Conservation (phyloP, 805 yeast species). For the Tetrapisispora pingtungensis region DNA sequence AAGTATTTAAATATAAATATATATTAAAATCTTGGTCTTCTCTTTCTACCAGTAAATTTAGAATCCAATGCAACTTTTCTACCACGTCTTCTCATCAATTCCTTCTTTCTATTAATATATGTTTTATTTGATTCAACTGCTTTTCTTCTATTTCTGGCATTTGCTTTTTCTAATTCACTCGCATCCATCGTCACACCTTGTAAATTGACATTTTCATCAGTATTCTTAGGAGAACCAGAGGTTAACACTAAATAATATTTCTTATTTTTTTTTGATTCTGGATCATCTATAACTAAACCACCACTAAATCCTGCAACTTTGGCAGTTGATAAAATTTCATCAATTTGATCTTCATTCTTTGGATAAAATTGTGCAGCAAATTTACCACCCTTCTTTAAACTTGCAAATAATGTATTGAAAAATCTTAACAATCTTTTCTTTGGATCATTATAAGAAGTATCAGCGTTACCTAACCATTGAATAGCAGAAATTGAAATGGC, state of each 20-base stretch:
- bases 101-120: conserved; percentile 84
- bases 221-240: conserved; percentile 53
- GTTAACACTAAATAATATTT: conserved; percentile 84
- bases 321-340: conserved; percentile 71
- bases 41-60: conserved; percentile 80
- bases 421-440: conserved; percentile 68
- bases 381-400: conserved; percentile 87
- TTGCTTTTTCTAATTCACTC: conserved; percentile 27
- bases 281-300: conserved; percentile 88
- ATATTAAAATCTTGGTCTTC: conserved; percentile 51
- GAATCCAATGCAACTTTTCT: conserved; percentile 82
- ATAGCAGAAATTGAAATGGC: conserved; percentile 91
- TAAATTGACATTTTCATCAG: conserved; percentile 67
- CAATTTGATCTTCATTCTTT: conserved; percentile 74
- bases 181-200: conserved; percentile 76
- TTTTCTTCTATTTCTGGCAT: conserved; percentile 32
- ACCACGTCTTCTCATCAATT: conserved; percentile 84
- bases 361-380: conserved; percentile 97
- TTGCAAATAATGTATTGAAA: conserved; percentile 79
- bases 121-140: conserved; percentile 60
- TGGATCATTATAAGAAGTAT: conserved; percentile 72
- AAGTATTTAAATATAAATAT: background rate
- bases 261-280: conserved; percentile 83
- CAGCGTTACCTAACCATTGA: conserved; percentile 98
- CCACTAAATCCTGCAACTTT: conserved; percentile 94